Percentiles rank a stretch among this genome's conserved stretches.
Conservation (phyloP, 805 yeast genomes). For the Metschnikowia shivogae region DNA sequence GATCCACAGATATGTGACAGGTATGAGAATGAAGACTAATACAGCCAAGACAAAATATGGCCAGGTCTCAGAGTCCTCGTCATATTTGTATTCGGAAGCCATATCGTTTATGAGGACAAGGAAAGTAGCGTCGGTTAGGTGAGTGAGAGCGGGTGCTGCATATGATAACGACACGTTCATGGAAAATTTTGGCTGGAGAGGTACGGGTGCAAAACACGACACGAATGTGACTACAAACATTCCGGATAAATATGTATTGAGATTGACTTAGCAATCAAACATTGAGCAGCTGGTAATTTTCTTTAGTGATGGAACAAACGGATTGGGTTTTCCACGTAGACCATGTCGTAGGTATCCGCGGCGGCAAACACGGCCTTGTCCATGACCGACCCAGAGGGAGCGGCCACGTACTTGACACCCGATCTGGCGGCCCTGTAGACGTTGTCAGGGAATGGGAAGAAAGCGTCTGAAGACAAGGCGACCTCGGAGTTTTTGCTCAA, state of each 20-base stretch:
- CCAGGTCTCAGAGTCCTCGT: slow-evolving; percentile 89
- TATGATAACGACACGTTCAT: slow-evolving; percentile 5
- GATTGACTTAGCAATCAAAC: neutral
- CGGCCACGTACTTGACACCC: slow-evolving; percentile 94
- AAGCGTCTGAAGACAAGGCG: slow-evolving; percentile 94
- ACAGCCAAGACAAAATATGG: slow-evolving; percentile 82
- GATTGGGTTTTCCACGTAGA: slow-evolving; percentile 94
- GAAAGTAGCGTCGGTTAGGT: neutral
- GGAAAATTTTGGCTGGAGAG: slow-evolving; percentile 3
- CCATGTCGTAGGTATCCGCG: slow-evolving; percentile 86
- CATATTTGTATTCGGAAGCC: slow-evolving; percentile 66
- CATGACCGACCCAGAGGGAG: slow-evolving; percentile 97
- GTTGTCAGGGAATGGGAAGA: slow-evolving; percentile 99
- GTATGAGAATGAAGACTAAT: slow-evolving; percentile 62
- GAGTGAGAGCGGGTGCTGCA: slow-evolving; percentile 3
- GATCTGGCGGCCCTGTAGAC: slow-evolving; percentile 96
- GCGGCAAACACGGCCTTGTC: slow-evolving; percentile 95
- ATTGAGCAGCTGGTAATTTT: neutral
- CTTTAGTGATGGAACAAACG: slow-evolving; percentile 93
- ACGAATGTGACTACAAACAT: neutral
- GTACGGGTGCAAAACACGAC: neutral
- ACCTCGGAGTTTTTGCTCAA: slow-evolving; percentile 73
- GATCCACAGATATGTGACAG: slow-evolving; percentile 46
- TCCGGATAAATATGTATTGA: neutral
- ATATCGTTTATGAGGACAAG: slow-evolving; percentile 13